These are phyloP conservation scores for Cryptosporidium canis DNA, from an alignment of 169 alveolate genomes.

Conservation along the genomic window DNA sequence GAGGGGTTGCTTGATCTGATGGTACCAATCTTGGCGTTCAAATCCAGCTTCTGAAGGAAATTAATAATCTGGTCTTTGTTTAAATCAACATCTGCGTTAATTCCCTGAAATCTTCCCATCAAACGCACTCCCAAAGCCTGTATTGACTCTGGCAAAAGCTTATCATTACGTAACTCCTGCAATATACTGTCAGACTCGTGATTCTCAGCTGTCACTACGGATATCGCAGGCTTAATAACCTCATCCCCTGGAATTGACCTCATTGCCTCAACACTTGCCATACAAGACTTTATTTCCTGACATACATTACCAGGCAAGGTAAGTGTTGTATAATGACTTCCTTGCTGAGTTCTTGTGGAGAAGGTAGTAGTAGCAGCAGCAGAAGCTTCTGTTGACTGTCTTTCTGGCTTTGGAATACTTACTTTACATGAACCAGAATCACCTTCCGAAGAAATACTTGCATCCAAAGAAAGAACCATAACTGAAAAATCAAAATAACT, in stretches of 20 bases:
- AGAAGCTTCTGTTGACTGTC: neutral
- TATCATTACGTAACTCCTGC: neutral
- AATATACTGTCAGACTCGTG: slow-evolving; percentile 48
- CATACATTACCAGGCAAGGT: slow-evolving; percentile 2
- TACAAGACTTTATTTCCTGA: slow-evolving; percentile 9
- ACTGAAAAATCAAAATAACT: slow-evolving; percentile 62
- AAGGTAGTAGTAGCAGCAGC: too few relatives aligned
- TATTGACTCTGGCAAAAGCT: neutral
- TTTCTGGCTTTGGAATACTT: slow-evolving; percentile 5
- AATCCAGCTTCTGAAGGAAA: neutral
- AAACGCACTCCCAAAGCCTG: slow-evolving; percentile 24
- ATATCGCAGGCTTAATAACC: slow-evolving; percentile 52
- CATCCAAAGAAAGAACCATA: slow-evolving; percentile 11
- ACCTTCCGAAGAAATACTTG: neutral
- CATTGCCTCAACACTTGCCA: slow-evolving; percentile 36
- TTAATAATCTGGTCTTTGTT: slow-evolving; percentile 7
- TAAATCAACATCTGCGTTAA: neutral
- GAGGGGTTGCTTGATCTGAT: neutral
- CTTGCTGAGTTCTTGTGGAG: neutral
- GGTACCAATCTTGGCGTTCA: neutral
- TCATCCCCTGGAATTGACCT: slow-evolving; percentile 56
- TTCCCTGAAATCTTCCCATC: slow-evolving; percentile 56
- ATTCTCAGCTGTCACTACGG: slow-evolving; percentile 69
- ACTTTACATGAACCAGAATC: neutral
- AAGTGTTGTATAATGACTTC: neutral